Evolutionary conservation across 345 rosid species (phyloP), one percentile per base, ranked within the genome.

Genomic region (Zanthoxylum bungeanum): DNA sequence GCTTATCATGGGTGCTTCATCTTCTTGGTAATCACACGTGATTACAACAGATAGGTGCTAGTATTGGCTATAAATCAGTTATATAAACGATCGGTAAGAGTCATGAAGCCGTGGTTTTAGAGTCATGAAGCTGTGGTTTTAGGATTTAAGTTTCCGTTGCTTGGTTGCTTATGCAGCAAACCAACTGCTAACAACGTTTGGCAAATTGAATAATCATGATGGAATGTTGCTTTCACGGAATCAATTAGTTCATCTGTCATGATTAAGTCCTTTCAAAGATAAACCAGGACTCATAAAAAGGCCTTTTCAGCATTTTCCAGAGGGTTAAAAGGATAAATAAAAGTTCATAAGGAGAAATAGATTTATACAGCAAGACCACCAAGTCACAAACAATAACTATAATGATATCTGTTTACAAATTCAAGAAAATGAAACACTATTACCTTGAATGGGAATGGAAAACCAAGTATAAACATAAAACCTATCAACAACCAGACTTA

Each of bases 21-120:
- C n/a, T n/a, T 71, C 66, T 70, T 49, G 69, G 73, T 77, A 75
- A 73, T 75, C 67, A 36, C 34, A 30, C 61, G 69, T 71, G 64
- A 56, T 27, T 67, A 73, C 66, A 66, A 73, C 55, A 61, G 62
- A 63, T 55, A 72, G 59, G 28, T 28, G 40, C 31, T 59, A 68
- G 72, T 60, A 55, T 60, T 81, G 66, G 59, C 60, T n/a, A n/a
- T 37, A 17, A 55, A 31, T 7, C 44, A 17, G 56, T 24, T 25
- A 11, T 4, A 21, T 30, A 24, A 8, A n/a, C n/a, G n/a, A n/a
- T n/a, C n/a, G n/a, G n/a, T n/a, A n/a, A n/a, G n/a, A n/a, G n/a
- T n/a, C n/a, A n/a, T n/a, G n/a, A n/a, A n/a, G n/a, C n/a, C n/a
- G n/a, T n/a, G n/a, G n/a, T n/a, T n/a, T n/a, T n/a, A n/a, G n/a